A percentile compares a stretch with the other conserved stretches of the same genome.
These are phyloP conservation scores for Diplodia seriata DNA, from an alignment of 2,329 filamentous ascomycete species.

Conservation along the genomic window DNA sequence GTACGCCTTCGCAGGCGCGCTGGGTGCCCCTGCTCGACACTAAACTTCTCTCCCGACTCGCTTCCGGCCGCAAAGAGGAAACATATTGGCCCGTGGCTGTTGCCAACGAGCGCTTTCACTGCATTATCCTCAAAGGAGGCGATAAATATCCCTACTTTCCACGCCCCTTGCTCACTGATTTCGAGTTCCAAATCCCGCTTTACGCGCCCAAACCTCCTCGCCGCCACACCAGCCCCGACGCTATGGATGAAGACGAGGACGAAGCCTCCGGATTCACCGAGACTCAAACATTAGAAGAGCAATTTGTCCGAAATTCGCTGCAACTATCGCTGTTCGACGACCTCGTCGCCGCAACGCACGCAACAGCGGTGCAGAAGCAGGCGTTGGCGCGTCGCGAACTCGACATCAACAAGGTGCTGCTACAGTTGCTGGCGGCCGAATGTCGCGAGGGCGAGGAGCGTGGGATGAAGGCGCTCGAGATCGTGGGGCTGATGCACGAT, in stretches of 20 bases:
- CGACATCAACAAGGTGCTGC: constrained; percentile 85
- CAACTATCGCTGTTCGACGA: constrained; percentile 78
- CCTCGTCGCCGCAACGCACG: constrained; percentile 71
- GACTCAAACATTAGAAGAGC: constrained; percentile 74
- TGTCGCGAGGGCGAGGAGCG: constrained; percentile 91
- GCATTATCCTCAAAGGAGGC: constrained; percentile 96
- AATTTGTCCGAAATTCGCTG: constrained; percentile 77
- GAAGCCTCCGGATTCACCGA: constrained; percentile 51
- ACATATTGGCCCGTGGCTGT: constrained; percentile 96
- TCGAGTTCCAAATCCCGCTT: constrained; percentile 87
- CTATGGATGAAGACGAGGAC: constrained; percentile 41
- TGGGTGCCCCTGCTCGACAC: constrained; percentile 97
- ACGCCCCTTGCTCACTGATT: constrained; percentile 86
- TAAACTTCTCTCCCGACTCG: constrained; percentile 78
- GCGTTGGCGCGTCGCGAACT: constrained; percentile 76
- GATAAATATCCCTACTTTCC: constrained; percentile 95
- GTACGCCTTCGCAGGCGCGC: constrained; percentile 78
- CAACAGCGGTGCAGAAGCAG: constrained; percentile 68
- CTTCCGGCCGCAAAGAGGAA: constrained; percentile 84
- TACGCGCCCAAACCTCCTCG: constrained; percentile 53
- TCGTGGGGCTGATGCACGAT: constrained; percentile 86
- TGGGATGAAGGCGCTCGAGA: constrained; percentile 92
- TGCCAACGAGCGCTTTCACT: constrained; percentile 90
- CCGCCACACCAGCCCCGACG: constrained; percentile 48
- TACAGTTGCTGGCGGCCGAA: constrained; percentile 88